Evolutionary conservation across 1,284 basidiomycete genomes (phyloP).

Genomic region (Leucoagaricus sp.): DNA sequence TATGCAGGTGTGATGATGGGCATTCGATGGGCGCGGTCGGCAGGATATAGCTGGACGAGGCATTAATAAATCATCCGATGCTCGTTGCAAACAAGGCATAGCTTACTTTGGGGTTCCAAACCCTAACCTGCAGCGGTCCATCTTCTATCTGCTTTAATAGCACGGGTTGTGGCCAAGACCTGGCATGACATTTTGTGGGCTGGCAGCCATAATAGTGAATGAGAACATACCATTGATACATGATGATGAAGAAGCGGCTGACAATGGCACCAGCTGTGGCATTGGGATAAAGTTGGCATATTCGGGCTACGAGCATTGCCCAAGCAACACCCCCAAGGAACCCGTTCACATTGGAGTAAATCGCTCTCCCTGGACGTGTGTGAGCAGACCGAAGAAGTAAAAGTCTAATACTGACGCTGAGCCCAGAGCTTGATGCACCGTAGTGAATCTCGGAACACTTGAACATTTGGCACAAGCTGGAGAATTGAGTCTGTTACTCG

Average conservation of each 20-base stretch:
- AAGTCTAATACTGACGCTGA: conserved; percentile 64
- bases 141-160: conserved; percentile 96
- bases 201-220: background rate
- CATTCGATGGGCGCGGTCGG: conserved; percentile 95
- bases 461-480: conserved; percentile 92
- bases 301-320: conserved; percentile 97
- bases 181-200: conserved; percentile 30
- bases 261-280: conserved; percentile 95
- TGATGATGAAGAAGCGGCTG: conserved; percentile 95
- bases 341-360: conserved; percentile 98
- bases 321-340: conserved; percentile 99
- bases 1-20: conserved; percentile 99
- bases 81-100: background rate
- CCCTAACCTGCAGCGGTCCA: conserved; percentile 88
- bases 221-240: conserved; percentile 82
- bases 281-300: conserved; percentile 98
- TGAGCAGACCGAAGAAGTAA: background rate
- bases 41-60: conserved; percentile 76
- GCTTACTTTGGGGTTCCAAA: conserved; percentile 97
- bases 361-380: conserved; percentile 73
- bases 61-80: conserved; percentile 13
- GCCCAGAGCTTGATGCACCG: conserved; percentile 99
- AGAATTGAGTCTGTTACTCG: conserved; percentile 97
- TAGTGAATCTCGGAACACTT: conserved; percentile 92
- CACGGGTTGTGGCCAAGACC: conserved; percentile 98